phyloP scores from a whole-genome alignment of 768 basidiomycete genomes.

The Lentinula sp. region DNA sequence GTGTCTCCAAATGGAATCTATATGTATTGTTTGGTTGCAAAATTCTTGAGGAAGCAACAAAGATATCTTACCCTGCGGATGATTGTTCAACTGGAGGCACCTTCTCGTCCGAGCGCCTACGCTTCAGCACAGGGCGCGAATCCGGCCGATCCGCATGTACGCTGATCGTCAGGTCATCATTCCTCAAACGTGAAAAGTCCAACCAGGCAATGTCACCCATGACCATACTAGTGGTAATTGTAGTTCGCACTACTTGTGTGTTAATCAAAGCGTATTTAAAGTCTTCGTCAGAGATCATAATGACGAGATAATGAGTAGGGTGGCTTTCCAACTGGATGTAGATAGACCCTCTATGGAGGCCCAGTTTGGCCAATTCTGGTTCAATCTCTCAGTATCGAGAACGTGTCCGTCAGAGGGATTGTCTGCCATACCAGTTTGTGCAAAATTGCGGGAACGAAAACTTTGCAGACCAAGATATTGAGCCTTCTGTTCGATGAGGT shows the following conservation, averaged over 20 bases:
- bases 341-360: slow-evolving; percentile 51
- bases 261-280: slow-evolving; percentile 82
- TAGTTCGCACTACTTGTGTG: slow-evolving; percentile 46
- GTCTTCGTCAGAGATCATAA: slow-evolving; percentile 72
- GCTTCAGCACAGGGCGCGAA: slow-evolving; percentile 20
- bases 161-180: slow-evolving; percentile 25
- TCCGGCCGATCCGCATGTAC: slow-evolving; percentile 16
- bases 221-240: slow-evolving; percentile 52
- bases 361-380: slow-evolving; percentile 67
- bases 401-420: not conserved
- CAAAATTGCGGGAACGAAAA: slow-evolving; percentile 64
- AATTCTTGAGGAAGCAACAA: not conserved
- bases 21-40: slow-evolving; percentile 12
- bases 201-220: slow-evolving; percentile 81
- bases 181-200: slow-evolving; percentile 62
- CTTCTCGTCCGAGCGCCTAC: slow-evolving; percentile 10
- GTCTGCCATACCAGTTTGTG: slow-evolving; percentile 45
- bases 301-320: slow-evolving; percentile 76
- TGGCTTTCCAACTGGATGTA: slow-evolving; percentile 78
- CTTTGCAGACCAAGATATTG: slow-evolving; percentile 76
- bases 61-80: slow-evolving; percentile 12
- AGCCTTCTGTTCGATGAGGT: slow-evolving; percentile 82
- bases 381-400: not conserved
- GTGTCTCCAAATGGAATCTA: slow-evolving; percentile 67
- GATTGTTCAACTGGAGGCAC: not conserved